Evolutionary conservation across 2,329 filamentous ascomycete species (phyloP).

Genomic region (Phialophora verrucosa): DNA sequence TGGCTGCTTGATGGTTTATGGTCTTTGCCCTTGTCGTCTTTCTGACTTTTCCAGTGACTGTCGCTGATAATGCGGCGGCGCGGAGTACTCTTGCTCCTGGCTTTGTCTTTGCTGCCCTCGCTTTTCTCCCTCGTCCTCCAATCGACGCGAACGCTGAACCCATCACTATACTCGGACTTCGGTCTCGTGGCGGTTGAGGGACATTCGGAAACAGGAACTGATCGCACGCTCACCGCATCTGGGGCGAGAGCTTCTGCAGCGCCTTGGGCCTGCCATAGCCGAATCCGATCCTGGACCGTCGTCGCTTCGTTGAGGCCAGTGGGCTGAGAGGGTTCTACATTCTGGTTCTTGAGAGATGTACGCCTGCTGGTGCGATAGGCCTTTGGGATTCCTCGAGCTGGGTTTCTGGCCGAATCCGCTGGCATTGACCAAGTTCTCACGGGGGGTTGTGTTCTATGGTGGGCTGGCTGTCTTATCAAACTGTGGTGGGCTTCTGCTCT

Average conservation of each 20-base stretch:
- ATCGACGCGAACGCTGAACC: conserved; percentile 19
- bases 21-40: conserved; percentile 14
- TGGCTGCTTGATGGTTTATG: conserved; percentile 8
- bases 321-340: conserved; percentile 31
- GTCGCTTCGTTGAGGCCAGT: conserved; percentile 63
- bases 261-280: conserved; percentile 81
- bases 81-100: conserved; percentile 65
- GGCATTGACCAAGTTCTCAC: conserved; percentile 45
- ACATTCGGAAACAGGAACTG: conserved; percentile 34
- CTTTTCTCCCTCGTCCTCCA: conserved; percentile 31
- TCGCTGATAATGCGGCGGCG: conserved; percentile 94
- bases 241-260: conserved; percentile 53
- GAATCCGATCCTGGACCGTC: conserved; percentile 78
- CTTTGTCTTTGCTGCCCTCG: conserved; percentile 36
- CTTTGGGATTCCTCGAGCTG: conserved; percentile 39
- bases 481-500: conserved; percentile 23
- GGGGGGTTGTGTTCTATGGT: conserved; percentile 2
- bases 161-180: conserved; percentile 26
- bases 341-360: conserved; percentile 23
- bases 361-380: conserved; percentile 16
- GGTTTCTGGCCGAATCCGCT: conserved; percentile 42
- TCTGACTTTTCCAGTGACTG: conserved; percentile 73
- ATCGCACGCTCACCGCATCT: conserved; percentile 38
- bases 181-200: conserved; percentile 23
- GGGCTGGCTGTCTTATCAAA: not conserved